These are phyloP conservation scores for Aureobasidium vineae DNA, from an alignment of 2,329 filamentous ascomycete species.

Conservation along the genomic window DNA sequence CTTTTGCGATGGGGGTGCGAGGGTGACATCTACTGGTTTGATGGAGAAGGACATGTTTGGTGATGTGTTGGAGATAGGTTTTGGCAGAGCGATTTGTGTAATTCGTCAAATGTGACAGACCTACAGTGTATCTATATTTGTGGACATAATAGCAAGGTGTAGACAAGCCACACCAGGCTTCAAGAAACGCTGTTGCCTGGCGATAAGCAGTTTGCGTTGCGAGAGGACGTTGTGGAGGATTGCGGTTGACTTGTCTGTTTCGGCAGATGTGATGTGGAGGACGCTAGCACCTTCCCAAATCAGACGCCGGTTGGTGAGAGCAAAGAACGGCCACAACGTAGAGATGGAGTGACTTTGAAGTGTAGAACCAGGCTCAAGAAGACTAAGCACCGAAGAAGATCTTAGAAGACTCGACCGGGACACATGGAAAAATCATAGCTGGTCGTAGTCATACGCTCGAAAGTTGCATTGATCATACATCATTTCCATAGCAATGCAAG, in stretches of 20 bases:
- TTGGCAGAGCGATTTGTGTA: not conserved
- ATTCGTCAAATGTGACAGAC: not conserved
- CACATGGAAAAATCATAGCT: not conserved
- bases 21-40: not conserved
- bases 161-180: not conserved
- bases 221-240: not conserved
- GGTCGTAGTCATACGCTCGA: not conserved
- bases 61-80: not conserved
- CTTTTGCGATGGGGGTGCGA: not conserved
- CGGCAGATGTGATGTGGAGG: not conserved
- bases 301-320: not conserved
- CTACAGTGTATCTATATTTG: not conserved
- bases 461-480: not conserved
- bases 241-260: not conserved
- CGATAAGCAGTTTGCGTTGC: not conserved
- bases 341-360: not conserved
- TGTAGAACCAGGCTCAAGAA: not conserved
- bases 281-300: not conserved
- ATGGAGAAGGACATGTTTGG: slow-evolving; percentile 3
- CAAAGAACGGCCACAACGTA: not conserved
- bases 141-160: not conserved
- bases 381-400: not conserved
- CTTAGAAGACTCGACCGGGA: not conserved
- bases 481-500: not conserved
- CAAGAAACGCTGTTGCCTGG: not conserved